phyloP scores from a whole-genome alignment of 768 basidiomycete genomes.

The Amanita molliuscula region DNA sequence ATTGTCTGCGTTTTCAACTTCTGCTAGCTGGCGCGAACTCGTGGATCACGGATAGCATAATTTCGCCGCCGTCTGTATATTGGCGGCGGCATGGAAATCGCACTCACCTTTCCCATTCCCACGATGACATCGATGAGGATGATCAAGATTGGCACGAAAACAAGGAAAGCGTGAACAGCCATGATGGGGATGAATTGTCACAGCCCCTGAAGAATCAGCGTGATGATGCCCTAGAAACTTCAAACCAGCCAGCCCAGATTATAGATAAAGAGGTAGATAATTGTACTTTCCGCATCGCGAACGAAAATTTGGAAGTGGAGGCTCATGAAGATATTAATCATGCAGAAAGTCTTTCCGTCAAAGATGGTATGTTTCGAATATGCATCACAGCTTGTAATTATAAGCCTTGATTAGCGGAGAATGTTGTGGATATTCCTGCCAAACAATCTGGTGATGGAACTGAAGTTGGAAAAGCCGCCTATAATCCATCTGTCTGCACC shows the following conservation, averaged over 20 bases:
- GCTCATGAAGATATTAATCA: background rate
- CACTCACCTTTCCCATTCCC: background rate
- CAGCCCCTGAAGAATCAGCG: background rate
- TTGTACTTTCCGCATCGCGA: too few species aligned
- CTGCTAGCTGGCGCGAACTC: slow-evolving; percentile 13
- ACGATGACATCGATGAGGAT: slow-evolving; percentile 10
- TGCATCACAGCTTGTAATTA: background rate
- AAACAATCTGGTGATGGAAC: background rate
- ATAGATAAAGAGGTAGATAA: too few species aligned
- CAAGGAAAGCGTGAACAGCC: background rate
- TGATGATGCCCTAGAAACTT: too few species aligned
- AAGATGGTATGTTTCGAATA: background rate
- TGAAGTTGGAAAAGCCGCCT: background rate
- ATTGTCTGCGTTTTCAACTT: slow-evolving; percentile 15
- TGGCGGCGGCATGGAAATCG: slow-evolving; percentile 8
- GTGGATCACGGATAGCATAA: slow-evolving; percentile 33
- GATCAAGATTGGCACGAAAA: background rate
- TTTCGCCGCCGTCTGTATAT: slow-evolving; percentile 29
- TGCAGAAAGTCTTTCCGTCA: background rate
- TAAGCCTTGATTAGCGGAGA: background rate
- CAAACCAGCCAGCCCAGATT: too few species aligned
- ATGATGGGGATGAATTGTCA: background rate
- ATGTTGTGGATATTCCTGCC: background rate
- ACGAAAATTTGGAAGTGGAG: background rate
- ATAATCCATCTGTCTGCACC: background rate